Conservation (phyloP, 495 filamentous ascomycete genomes). For the Cryomyces antarcticus region DNA sequence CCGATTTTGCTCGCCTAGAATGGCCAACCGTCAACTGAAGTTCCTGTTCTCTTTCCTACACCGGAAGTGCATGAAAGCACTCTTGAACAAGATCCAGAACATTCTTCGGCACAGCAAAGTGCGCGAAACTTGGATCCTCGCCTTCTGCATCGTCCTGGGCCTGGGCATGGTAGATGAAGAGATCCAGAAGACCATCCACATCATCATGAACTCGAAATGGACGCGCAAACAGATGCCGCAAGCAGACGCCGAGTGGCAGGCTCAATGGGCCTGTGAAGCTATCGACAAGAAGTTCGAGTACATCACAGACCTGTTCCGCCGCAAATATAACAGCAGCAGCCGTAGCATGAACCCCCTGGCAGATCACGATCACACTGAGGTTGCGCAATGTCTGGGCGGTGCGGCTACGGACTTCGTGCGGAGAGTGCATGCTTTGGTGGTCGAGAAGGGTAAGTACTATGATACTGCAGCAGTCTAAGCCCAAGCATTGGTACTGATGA, state of each 20-base stretch:
- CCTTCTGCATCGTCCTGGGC: constrained; percentile 17
- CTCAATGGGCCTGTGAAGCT: constrained; percentile 10
- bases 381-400: constrained; percentile 4
- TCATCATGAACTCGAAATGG: constrained; percentile 8
- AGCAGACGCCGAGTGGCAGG: constrained; percentile 6
- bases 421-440: constrained; percentile 11
- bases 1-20: constrained; percentile 13
- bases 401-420: constrained; percentile 9
- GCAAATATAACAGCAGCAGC: constrained; percentile 13
- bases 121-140: constrained; percentile 14
- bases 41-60: constrained; percentile 19
- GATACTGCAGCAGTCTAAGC: not conserved
- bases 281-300: constrained; percentile 17
- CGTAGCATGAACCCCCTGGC: constrained; percentile 11
- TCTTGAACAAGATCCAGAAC: constrained; percentile 19
- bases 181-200: constrained; percentile 17
- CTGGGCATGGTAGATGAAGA: constrained; percentile 20
- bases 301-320: constrained; percentile 16
- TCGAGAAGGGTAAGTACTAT: constrained; percentile 14
- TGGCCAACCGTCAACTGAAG: constrained; percentile 22
- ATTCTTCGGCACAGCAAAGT: constrained; percentile 13
- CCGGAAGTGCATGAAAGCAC: constrained; percentile 5
- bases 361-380: constrained; percentile 9
- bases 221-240: not conserved
- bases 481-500: not conserved